These are phyloP conservation scores for Leptographium flavum DNA, from an alignment of 2,329 filamentous ascomycete species.

Conservation along the genomic window DNA sequence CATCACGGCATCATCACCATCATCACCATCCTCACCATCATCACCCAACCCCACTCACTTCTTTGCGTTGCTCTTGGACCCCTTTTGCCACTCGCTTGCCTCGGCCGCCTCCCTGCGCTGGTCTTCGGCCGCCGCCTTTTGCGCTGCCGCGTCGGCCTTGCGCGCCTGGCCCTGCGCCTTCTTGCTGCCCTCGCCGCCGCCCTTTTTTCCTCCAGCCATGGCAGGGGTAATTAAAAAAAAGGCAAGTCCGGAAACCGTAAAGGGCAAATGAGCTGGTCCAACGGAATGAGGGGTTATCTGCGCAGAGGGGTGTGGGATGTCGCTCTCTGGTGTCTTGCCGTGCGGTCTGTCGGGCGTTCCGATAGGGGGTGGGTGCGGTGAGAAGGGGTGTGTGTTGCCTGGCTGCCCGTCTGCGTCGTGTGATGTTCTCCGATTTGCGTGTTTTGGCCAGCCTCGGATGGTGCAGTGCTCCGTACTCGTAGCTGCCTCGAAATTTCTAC, in stretches of 20 bases:
- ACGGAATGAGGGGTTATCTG: neutral
- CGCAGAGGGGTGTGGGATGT: neutral
- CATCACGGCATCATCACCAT: no score
- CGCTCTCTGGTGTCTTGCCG: no score
- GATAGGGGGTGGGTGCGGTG: neutral
- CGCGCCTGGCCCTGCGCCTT: constrained; percentile 81
- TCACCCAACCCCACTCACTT: constrained; percentile 42
- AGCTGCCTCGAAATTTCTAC: no score
- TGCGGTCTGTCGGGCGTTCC: neutral
- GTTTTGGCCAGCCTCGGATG: no score
- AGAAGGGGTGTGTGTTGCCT: no score
- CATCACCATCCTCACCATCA: neutral
- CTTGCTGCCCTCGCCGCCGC: constrained; percentile 72
- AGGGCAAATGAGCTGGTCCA: neutral
- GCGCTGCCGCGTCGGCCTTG: constrained; percentile 77
- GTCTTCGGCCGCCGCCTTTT: constrained; percentile 61
- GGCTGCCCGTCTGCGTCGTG: no score
- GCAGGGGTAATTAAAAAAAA: no score
- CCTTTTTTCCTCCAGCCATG: constrained; percentile 63
- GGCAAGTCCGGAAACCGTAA: neutral
- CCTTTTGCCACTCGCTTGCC: constrained; percentile 68
- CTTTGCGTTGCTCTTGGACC: constrained; percentile 71
- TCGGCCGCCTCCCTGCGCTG: constrained; percentile 53
- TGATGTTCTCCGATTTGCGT: no score
- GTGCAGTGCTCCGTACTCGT: no score